Evolutionary conservation across 2,329 filamentous ascomycete genomes (phyloP), one percentile per base, ranked within the genome.

Genomic region (Talaromyces piceae): DNA sequence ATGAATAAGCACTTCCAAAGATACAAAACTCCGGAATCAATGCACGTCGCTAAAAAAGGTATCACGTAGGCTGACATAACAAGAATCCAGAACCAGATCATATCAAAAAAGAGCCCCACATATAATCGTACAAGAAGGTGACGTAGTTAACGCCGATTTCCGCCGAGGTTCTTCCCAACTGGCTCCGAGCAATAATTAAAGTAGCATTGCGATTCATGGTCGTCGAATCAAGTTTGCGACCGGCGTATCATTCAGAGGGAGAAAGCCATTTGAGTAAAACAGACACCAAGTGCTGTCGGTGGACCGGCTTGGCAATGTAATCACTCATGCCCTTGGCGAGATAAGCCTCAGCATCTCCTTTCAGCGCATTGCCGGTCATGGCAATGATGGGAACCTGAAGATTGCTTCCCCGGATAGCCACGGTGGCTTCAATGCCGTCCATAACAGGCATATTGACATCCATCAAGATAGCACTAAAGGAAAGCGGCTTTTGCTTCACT

Each of bases 321-420:
- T 75, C 78, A 39, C 76, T 73, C 77, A 81, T 79, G 0, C 79
- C 79, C 46, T 73, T 73, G 4, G 73, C 71, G 25, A 78, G 65
- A 54, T 79, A 81, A 8, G 66, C 68, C 43, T 81, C 78, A 3
- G 69, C 72, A 53, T 82, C 78, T 0, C 75, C 78, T 46, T 77
- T 77, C 16, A 81, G 65, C 0, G 79, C 78, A 54, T 80, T 78
- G 0, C 77, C 77, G 1, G 77, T 80, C 67, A 80, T 73, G 12
- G 77, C 78, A 18, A 81, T 71, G 33, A 80, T 78, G 0, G 77
- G 77, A 2, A 75, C 58, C 22, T 70, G 61, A 9, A 67, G 43
- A 6, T 64, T 64, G 55, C 68, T 60, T 6, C 59, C 54, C 7
- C 74, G 71, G 46, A 77, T 76, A 7, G 63, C 61, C 12, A 63